phyloP scores from a whole-genome alignment of 257 asterid genomes.

The Misopates orontium region DNA sequence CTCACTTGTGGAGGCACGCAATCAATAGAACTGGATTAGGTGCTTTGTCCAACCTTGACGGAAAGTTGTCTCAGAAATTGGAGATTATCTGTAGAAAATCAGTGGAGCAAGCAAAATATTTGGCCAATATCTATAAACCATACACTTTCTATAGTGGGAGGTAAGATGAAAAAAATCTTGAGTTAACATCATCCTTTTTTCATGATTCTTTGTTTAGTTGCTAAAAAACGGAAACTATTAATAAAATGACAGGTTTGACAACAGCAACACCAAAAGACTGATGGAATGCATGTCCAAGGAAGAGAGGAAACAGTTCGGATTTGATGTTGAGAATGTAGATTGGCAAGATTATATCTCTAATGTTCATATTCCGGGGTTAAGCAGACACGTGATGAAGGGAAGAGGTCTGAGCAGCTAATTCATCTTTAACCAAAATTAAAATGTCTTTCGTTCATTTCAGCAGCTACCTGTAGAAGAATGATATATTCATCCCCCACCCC shows the following conservation, averaged over 20 bases:
- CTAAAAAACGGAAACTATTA: too few relatives aligned
- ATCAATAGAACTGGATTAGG: constrained; percentile 51
- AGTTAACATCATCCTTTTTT: too few relatives aligned
- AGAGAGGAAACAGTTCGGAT: constrained; percentile 71
- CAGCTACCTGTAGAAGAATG: constrained; percentile 32
- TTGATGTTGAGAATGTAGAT: constrained; percentile 80
- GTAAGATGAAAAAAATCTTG: constrained; percentile 32
- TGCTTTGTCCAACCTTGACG: constrained; percentile 50
- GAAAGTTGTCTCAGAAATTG: constrained; percentile 57
- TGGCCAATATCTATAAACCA: constrained; percentile 81
- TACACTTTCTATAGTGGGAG: constrained; percentile 93
- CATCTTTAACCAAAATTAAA: constrained; percentile 21
- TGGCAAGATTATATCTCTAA: constrained; percentile 87
- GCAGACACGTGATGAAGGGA: constrained; percentile 96
- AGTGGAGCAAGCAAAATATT: constrained; percentile 78
- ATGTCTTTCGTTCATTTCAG: constrained; percentile 3
- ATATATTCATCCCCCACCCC: neutral
- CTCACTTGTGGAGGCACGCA: constrained; percentile 80
- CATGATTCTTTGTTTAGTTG: too few relatives aligned
- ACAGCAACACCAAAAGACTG: constrained; percentile 75
- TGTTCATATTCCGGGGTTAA: constrained; percentile 88
- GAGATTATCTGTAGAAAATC: constrained; percentile 71
- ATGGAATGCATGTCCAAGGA: constrained; percentile 74
- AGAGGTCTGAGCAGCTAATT: constrained; percentile 53
- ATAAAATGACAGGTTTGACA: constrained; percentile 73